Evolutionary conservation across 2,329 filamentous ascomycete species (phyloP), one percentile per base, ranked within the genome.

Genomic region (Diaporthe velutina): DNA sequence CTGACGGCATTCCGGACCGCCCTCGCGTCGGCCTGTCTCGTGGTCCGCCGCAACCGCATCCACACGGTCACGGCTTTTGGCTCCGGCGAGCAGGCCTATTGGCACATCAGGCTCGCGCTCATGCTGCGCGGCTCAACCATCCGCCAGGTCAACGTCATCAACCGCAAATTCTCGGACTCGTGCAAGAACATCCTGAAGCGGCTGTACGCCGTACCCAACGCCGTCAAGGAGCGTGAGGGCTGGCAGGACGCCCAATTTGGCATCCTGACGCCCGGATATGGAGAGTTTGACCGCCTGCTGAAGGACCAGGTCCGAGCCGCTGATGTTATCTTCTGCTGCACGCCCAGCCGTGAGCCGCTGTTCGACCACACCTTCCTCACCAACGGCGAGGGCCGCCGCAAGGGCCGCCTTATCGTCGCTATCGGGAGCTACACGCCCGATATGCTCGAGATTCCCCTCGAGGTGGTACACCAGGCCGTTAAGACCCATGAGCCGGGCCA

Each of bases 251-350:
- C 92, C 35, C 92, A 94, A 78, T 96, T 97, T 79, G 90, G 90
- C 42, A 83, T 92, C 28, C 79, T 93, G 64, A 96, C 94, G 8
- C 92, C 92, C 0, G 87, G 89, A 1, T 96, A 96, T 78, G 91
- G 89, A 73, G 96, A 92, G 79, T 92, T 88, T 79, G 83, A 86
- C 10, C 83, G 94, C 1, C 85, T 97, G 28, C 83, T 95, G 48
- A 93, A 93, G 79, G 90, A 93, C 50, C 90, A 95, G 67, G 87
- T 98, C 68, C 86, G 91, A 50, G 90, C 90, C 12, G 91, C 94
- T 0, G 94, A 97, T 79, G 93, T 94, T 13, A 93, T 98, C 50
- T 97, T 98, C 84, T 96, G 95, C 84, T 98, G 95, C 78, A 98
- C 95, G 1, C 95, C 96, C 0, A 93, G 92, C 1, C 89, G 88